phyloP scores from a whole-genome alignment of 352 stramenopile genomes.

The Phytophthora pinifolia region DNA sequence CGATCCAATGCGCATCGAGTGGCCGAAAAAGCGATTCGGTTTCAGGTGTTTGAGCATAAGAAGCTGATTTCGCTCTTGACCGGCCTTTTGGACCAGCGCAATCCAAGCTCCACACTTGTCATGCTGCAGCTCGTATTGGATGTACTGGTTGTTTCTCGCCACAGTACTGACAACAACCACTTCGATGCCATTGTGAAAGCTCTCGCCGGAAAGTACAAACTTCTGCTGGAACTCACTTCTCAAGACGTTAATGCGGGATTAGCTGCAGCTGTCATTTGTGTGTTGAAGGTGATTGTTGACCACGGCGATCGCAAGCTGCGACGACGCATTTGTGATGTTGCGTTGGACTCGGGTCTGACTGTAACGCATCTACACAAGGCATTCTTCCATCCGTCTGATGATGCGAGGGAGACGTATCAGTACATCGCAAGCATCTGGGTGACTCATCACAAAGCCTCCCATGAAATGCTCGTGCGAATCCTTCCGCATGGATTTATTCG shows the following conservation, averaged over 20 bases:
- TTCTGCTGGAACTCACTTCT: slow-evolving; percentile 52
- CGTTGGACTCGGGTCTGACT: slow-evolving; percentile 61
- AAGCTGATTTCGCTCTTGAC: slow-evolving; percentile 61
- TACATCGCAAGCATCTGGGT: slow-evolving; percentile 80
- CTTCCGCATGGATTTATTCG: slow-evolving; percentile 75
- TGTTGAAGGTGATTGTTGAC: slow-evolving; percentile 76
- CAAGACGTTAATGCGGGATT: slow-evolving; percentile 58
- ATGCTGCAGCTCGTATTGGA: slow-evolving; percentile 69
- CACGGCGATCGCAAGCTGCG: slow-evolving; percentile 58
- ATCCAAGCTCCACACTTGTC: slow-evolving; percentile 52
- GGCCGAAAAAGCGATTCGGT: slow-evolving; percentile 57
- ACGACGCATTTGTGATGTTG: slow-evolving; percentile 70
- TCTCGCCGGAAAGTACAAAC: slow-evolving; percentile 46
- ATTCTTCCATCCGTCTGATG: slow-evolving; percentile 63
- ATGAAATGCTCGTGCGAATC: slow-evolving; percentile 63
- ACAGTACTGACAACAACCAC: slow-evolving; percentile 74
- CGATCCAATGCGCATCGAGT: slow-evolving; percentile 37
- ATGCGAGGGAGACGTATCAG: slow-evolving; percentile 68
- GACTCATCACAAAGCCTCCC: slow-evolving; percentile 71
- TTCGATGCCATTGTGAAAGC: slow-evolving; percentile 73
- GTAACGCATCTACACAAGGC: slow-evolving; percentile 60
- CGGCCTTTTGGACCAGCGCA: slow-evolving; percentile 48
- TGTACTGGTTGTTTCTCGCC: slow-evolving; percentile 53
- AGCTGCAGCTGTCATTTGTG: slow-evolving; percentile 51
- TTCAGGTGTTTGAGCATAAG: slow-evolving; percentile 62